A percentile compares a stretch with the other conserved stretches of the same genome.
phyloP scores from a whole-genome alignment of 371 early-diverging fungal species.

The Syncephalis fuscata region DNA sequence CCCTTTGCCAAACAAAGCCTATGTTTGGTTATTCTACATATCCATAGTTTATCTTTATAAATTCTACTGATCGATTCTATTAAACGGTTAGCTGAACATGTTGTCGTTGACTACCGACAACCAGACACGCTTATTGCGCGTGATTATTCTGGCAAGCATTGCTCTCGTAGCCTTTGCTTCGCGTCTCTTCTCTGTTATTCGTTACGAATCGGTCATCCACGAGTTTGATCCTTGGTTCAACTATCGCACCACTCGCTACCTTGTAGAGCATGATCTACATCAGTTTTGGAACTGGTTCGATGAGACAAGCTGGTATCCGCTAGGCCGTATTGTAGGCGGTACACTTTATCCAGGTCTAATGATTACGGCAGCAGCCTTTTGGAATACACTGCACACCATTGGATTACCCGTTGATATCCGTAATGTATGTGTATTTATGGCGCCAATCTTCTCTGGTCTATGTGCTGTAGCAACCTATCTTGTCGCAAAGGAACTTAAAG shows the following conservation, averaged over 20 bases:
- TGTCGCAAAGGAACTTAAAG: slow-evolving; percentile 78
- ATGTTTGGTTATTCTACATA: no score
- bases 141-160: slow-evolving; percentile 70
- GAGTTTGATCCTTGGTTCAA: slow-evolving; percentile 99
- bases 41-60: no score
- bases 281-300: slow-evolving; percentile 99
- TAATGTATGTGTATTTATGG: slow-evolving; percentile 93
- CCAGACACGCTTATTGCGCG: slow-evolving; percentile 37
- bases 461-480: slow-evolving; percentile 90
- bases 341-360: slow-evolving; percentile 97
- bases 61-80: no score
- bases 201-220: slow-evolving; percentile 95
- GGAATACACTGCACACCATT: slow-evolving; percentile 75
- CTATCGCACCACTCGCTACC: slow-evolving; percentile 92
- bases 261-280: slow-evolving; percentile 90
- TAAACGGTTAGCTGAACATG: no score
- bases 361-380: slow-evolving; percentile 93
- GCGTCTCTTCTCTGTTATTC: slow-evolving; percentile 90
- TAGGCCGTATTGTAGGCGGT: slow-evolving; percentile 96
- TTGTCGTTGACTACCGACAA: no score
- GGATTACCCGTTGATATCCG: slow-evolving; percentile 94
- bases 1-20: no score
- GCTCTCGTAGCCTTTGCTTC: slow-evolving; percentile 76
- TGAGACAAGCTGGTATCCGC: slow-evolving; percentile 95
- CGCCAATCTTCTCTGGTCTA: slow-evolving; percentile 88